Evolutionary conservation across 2,329 filamentous ascomycete genomes (phyloP), one percentile per base, ranked within the genome.

Genomic region (Orbilia brochopaga): DNA sequence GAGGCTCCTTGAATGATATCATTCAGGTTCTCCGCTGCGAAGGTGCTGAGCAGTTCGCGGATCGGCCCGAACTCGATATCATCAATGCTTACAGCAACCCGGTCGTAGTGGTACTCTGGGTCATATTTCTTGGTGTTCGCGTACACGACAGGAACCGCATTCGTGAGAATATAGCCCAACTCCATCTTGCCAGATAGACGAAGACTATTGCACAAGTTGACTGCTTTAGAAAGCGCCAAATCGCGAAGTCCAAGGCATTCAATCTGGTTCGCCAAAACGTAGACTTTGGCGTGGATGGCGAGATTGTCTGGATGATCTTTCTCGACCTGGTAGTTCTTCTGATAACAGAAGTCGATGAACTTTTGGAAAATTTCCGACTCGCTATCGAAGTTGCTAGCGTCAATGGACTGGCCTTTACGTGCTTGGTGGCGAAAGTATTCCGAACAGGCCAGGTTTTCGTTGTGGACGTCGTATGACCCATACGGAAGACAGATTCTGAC

Each of bases 311-410:
- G 8, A 1, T 27, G 5, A 10, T 15, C 15, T 17, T 19, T 42
- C 1, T 23, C 15, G 11, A 11, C 11, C 1, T 27, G 27, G 27
- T 65, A 65, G 23, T 42, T 27, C 1, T 19, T 27, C n/a, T 48
- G 11, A n/a, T 65, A 65, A 11, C 52, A 56, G 21, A 32, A 65
- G 13, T 65, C 37, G 6, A 65, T 2, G 42, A 65, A 65, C 1
- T 21, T 35, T 32, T 58, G 35, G 13, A 65, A 27, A 10, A 23
- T 23, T 30, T 37, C 40, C 27, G 19, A 15, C 3, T 2, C 4
- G 11, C 52, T 7, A 32, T 30, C 11, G 11, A 23, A 15, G 17
- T 6, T 10, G 21, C 24, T 2, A 46, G 13, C 1, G 42, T 37
- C 13, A 64, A 50, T 5, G 10, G 8, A 19, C 19, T 52, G 1